phyloP scores from a whole-genome alignment of 2,329 filamentous ascomycete species.

The Pseudogymnoascus sp. region DNA sequence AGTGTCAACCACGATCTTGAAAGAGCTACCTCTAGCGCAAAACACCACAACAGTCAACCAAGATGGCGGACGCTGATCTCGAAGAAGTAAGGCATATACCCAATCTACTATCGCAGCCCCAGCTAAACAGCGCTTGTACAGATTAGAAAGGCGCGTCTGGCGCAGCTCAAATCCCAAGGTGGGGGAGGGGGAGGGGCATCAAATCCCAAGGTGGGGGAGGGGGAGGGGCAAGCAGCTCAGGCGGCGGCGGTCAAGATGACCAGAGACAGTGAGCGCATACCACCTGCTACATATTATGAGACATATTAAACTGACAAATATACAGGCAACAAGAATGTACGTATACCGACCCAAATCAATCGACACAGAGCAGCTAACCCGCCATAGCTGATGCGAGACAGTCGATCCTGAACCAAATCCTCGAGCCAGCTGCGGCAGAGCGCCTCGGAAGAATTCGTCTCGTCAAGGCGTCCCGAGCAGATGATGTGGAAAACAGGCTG shows the following conservation, averaged over 20 bases:
- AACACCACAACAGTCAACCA: background rate
- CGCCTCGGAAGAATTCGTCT: conserved; percentile 89
- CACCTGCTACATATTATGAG: conserved; percentile 16
- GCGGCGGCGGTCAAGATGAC: conserved; percentile 51
- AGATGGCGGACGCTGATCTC: conserved; percentile 8
- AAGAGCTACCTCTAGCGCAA: background rate
- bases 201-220: conserved; percentile 61
- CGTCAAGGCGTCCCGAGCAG: conserved; percentile 86
- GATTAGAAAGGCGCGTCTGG: conserved; percentile 87
- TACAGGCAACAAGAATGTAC: conserved; percentile 42
- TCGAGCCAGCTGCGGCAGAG: conserved; percentile 88
- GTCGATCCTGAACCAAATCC: conserved; percentile 82
- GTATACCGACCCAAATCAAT: background rate
- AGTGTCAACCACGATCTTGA: background rate
- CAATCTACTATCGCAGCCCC: background rate
- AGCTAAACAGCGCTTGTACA: conserved; percentile 32
- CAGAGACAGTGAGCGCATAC: conserved; percentile 51
- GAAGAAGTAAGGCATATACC: background rate
- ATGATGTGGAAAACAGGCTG: conserved; percentile 84
- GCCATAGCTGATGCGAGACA: conserved; percentile 59
- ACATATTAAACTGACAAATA: conserved; percentile 9
- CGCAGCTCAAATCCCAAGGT: conserved; percentile 78
- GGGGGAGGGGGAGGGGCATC: conserved; percentile 48
- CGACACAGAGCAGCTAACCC: conserved; percentile 18
- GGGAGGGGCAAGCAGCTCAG: conserved; percentile 39